Evolutionary conservation across 176 grass and related monocot species (phyloP).

Genomic region (Phoenix roebelenii): DNA sequence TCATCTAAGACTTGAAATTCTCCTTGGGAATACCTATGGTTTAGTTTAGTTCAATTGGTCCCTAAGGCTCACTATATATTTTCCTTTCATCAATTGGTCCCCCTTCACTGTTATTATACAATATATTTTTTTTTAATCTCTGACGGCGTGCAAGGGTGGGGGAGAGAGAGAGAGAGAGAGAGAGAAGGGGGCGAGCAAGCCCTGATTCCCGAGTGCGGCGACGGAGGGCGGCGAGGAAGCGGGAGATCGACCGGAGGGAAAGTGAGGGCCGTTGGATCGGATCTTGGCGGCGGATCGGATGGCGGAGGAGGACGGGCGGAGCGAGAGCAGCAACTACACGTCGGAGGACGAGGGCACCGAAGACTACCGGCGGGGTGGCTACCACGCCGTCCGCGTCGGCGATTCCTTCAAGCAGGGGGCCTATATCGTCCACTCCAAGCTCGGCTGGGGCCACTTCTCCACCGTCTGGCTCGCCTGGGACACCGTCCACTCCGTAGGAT

Average conservation of each 20-base stretch:
- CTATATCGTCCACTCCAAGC: constrained; percentile 90
- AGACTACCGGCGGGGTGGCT: constrained; percentile 92
- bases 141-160: not conserved
- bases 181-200: not conserved
- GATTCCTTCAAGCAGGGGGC: constrained; percentile 90
- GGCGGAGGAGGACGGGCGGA: constrained; percentile 33
- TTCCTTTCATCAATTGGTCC: too few relatives aligned
- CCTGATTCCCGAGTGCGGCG: constrained; percentile 13
- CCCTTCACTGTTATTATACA: too few relatives aligned
- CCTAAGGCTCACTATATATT: too few relatives aligned
- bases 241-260: constrained; percentile 19
- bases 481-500: constrained; percentile 56
- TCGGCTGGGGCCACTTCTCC: constrained; percentile 98
- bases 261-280: constrained; percentile 3
- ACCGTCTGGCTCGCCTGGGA: constrained; percentile 99
- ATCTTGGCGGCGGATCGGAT: constrained; percentile 11
- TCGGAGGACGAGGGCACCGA: constrained; percentile 97
- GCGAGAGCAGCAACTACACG: constrained; percentile 76
- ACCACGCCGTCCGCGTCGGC: constrained; percentile 79
- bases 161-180: not conserved
- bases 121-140: not conserved
- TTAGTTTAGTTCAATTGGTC: too few relatives aligned
- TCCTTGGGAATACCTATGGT: too few relatives aligned
- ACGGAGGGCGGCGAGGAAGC: constrained; percentile 22
- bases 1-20: too few relatives aligned